These are phyloP conservation scores for Lactarius hatsudake DNA, from an alignment of 768 basidiomycete species.

Conservation along the genomic window DNA sequence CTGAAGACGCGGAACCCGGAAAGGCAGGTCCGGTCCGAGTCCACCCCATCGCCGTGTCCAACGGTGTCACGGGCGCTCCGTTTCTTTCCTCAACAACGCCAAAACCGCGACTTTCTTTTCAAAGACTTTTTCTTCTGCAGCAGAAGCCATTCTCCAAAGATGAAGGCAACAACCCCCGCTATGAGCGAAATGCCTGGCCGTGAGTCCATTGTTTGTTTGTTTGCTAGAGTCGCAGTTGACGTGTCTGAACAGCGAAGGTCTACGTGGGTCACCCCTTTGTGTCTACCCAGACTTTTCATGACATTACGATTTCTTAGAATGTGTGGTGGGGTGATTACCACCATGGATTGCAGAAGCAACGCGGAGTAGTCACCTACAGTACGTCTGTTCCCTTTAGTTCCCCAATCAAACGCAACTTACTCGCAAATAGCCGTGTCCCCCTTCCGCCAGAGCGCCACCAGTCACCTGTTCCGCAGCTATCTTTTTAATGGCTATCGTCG, in stretches of 20 bases:
- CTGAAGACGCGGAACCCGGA: not conserved
- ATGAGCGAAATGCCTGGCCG: slow-evolving; percentile 78
- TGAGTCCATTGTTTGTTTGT: slow-evolving; percentile 39
- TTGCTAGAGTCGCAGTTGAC: slow-evolving; percentile 12
- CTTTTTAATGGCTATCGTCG: slow-evolving; percentile 82
- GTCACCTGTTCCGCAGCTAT: slow-evolving; percentile 65
- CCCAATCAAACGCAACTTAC: not conserved
- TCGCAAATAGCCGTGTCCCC: slow-evolving; percentile 64
- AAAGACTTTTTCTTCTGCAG: not conserved
- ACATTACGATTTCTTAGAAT: slow-evolving; percentile 44
- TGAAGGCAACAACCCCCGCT: slow-evolving; percentile 41
- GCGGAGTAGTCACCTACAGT: slow-evolving; percentile 78
- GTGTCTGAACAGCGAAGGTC: slow-evolving; percentile 54
- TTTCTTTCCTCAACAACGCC: slow-evolving; percentile 14
- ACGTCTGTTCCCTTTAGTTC: slow-evolving; percentile 34
- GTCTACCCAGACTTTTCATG: not conserved
- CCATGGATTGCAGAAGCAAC: slow-evolving; percentile 56
- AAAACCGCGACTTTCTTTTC: slow-evolving; percentile 11
- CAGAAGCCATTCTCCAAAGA: slow-evolving; percentile 12
- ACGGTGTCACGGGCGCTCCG: slow-evolving; percentile 15
- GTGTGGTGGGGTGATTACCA: slow-evolving; percentile 85
- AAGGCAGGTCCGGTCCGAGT: slow-evolving; percentile 22
- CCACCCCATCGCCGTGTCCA: not conserved
- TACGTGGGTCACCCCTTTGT: slow-evolving; percentile 53
- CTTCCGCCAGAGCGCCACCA: slow-evolving; percentile 67